Conservation (phyloP, 192 early-diverging fungal genomes). For the Coemansia sp. region DNA sequence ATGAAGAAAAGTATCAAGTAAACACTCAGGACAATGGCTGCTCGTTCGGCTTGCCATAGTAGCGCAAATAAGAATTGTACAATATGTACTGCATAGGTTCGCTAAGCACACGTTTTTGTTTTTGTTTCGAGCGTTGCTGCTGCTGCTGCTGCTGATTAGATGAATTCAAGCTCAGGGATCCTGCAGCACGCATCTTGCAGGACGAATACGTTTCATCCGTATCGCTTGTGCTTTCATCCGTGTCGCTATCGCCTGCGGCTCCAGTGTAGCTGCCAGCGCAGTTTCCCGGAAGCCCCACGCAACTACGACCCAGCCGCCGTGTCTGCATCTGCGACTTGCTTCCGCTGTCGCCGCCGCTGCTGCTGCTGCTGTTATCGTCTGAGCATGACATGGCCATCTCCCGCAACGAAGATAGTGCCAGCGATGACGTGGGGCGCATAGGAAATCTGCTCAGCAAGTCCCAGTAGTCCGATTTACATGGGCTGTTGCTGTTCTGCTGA, state of each 20-base stretch:
- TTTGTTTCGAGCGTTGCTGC: slow-evolving; percentile 22
- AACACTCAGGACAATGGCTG: background rate
- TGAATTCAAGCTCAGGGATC: background rate
- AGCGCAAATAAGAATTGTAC: slow-evolving; percentile 52
- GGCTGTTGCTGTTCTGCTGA: background rate
- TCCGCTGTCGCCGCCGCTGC: background rate
- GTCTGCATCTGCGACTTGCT: background rate
- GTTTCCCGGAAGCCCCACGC: slow-evolving; percentile 2
- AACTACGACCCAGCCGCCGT: background rate
- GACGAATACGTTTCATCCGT: slow-evolving; percentile 3
- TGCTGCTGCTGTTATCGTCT: background rate
- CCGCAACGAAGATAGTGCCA: slow-evolving; percentile 38
- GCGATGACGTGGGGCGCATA: slow-evolving; percentile 47
- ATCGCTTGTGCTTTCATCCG: slow-evolving; percentile 10
- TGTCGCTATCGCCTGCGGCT: slow-evolving; percentile 15
- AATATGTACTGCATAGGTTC: slow-evolving; percentile 55
- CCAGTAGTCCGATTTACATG: slow-evolving; percentile 28
- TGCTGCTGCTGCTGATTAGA: slow-evolving; percentile 8
- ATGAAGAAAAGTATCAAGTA: too few species aligned
- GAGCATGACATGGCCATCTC: slow-evolving; percentile 30
- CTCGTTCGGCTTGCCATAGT: slow-evolving; percentile 46
- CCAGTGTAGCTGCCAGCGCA: slow-evolving; percentile 6
- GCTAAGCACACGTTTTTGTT: slow-evolving; percentile 40
- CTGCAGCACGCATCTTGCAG: background rate
- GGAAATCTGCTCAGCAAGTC: slow-evolving; percentile 43